Evolutionary conservation across 2,329 filamentous ascomycete species (phyloP), one percentile per base, ranked within the genome.

Genomic region (Pseudocercospora vitis): DNA sequence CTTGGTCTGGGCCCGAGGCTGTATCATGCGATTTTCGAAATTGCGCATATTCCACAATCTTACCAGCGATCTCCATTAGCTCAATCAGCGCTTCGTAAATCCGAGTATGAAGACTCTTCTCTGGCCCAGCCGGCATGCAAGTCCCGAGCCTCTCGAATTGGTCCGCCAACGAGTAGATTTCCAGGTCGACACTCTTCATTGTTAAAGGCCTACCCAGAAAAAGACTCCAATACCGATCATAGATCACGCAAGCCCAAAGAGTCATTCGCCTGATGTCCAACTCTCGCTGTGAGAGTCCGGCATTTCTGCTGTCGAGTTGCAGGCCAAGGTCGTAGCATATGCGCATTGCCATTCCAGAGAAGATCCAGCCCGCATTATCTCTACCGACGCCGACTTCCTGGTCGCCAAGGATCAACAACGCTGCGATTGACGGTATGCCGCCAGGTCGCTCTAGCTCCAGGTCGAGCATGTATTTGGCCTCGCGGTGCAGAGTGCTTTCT

Each of bases 331-430:
- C 63, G 42, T 63, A 63, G 48, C 59, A 61, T 2, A 65, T 51
- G 5, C 63, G 57, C 54, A 65, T 65, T 4, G 63, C 63, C 57
- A 65, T 65, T 11, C 63, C 63, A 6, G 59, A 57, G 35, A 63
- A 63, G 56, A 65, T 62, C 63, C 63, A 65, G 26, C 63, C 63
- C 2, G 58, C 58, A 44, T 63, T 65, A 47, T 65, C 63, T 29
- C 63, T 45, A 2, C 63, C 63, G 3, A 63, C 59, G 3, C 63
- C 61, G 2, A 60, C 61, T 48, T 65, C 63, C 3, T 48, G 54
- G 35, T 65, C 63, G 8, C 58, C 63, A 4, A 65, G 58, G 19
- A 65, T 63, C 9, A 65, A 46, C 1, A 65, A 50, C 2, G 63
- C 63, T 12, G 60, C 60, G 9, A 65, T 59, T 1, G 63, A 65